Evolutionary conservation across 768 basidiomycete species (phyloP), one percentile per base, ranked within the genome.

Genomic region (Lepiota subincarnata): DNA sequence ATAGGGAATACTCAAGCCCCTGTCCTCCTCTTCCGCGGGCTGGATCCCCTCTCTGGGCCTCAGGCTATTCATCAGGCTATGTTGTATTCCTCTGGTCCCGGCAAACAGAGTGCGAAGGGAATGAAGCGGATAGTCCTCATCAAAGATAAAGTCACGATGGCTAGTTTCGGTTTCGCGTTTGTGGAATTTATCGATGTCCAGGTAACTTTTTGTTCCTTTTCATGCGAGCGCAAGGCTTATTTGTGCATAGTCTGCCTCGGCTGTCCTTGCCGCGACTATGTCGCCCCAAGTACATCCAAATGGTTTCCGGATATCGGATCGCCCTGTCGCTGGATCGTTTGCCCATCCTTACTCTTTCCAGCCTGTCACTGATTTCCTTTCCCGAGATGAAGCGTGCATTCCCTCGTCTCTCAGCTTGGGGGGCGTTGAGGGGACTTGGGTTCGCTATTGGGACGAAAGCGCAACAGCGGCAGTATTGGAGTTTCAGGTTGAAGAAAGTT

Each of bases 151-250:
- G 80, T 83, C 13, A 91, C 90, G 0, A 78, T 88, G 74, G 86
- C 87, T 4, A 92, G 92, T 67, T 94, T 90, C 77, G 92, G 97
- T 10, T 96, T 95, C 65, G 85, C 89, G 0, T 98, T 99, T 64
- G 89, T 97, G 8, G 94, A 98, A 62, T 92, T 98, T 60, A 74
- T 88, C 14, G 90, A 95, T 58, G 68, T 84, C 5, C 83, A 87
- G 76, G 96, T 95, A 70, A 57, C 73, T 53, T 19, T 37, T 13
- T 26, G n/a, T 13, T 18, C 2, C 40, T 41, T 22, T 48, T 31
- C 31, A 31, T 31, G 31, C 8, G 31, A 31, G 8, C 31, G 31
- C n/a, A 31, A 8, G 31, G 24, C 31, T 58, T 16, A 58, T 57
- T 64, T 55, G 57, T 36, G 36, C 54, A 16, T 52, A 98, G 92